phyloP scores from a whole-genome alignment of 768 basidiomycete species.

The Trametes sanguinea region DNA sequence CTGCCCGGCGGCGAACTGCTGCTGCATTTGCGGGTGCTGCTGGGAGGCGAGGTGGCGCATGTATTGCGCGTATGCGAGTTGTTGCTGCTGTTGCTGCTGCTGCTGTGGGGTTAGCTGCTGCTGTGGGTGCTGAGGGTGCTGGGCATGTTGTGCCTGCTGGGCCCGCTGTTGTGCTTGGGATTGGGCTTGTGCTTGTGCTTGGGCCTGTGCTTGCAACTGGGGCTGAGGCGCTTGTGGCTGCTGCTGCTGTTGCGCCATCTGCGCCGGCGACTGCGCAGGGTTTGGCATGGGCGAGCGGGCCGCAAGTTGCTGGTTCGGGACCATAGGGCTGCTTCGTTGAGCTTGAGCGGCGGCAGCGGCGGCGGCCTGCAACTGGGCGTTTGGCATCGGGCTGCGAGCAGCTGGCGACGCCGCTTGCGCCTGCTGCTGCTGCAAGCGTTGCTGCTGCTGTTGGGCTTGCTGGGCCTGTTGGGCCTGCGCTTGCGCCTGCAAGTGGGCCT shows the following conservation, averaged over 20 bases:
- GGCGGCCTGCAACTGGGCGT: constrained; percentile 16
- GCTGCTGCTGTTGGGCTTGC: constrained; percentile 17
- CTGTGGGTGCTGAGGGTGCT: background rate
- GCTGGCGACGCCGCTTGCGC: constrained; percentile 21
- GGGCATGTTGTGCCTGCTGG: constrained; percentile 27
- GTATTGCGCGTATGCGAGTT: constrained; percentile 15
- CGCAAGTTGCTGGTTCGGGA: constrained; percentile 19
- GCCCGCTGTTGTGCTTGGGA: constrained; percentile 24
- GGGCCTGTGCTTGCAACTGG: too few relatives aligned
- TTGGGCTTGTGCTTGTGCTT: constrained; percentile 5
- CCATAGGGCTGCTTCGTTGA: constrained; percentile 25
- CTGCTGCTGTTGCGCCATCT: constrained; percentile 17
- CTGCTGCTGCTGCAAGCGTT: background rate
- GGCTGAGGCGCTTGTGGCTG: constrained; percentile 8
- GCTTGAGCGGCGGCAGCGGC: constrained; percentile 17
- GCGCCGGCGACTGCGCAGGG: constrained; percentile 20
- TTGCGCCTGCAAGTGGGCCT: background rate
- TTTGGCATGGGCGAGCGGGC: constrained; percentile 29
- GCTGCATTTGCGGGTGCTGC: constrained; percentile 24
- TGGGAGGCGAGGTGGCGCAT: constrained; percentile 8
- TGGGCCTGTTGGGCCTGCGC: constrained; percentile 3
- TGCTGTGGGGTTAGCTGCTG: constrained; percentile 9
- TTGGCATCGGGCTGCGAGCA: constrained; percentile 25
- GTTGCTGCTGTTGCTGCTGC: constrained; percentile 17
- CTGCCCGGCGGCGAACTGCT: constrained; percentile 18